These are phyloP conservation scores for Hypoxylon sp. DNA, from an alignment of 2,329 filamentous ascomycete species.

Conservation along the genomic window DNA sequence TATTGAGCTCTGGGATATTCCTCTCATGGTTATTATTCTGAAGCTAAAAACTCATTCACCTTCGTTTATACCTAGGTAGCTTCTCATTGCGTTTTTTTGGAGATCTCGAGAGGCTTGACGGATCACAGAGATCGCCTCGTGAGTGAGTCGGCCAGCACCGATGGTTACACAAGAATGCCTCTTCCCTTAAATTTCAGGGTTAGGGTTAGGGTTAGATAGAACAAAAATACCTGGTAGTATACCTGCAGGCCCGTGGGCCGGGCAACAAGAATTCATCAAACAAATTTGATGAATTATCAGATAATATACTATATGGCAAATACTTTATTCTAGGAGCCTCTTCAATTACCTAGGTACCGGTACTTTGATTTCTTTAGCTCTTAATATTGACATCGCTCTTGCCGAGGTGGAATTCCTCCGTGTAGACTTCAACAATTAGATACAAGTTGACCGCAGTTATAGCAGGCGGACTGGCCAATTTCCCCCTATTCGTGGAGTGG, in stretches of 20 bases:
- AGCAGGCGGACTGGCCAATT: constrained; percentile 17
- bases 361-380: too few relatives aligned
- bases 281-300: neutral
- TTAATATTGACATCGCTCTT: too few relatives aligned
- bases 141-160: too few relatives aligned
- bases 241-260: too few relatives aligned
- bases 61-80: neutral
- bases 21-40: neutral
- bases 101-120: neutral
- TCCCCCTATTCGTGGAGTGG: constrained; percentile 20
- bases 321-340: too few relatives aligned
- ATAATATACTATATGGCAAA: constrained; percentile 23
- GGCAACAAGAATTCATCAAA: too few relatives aligned
- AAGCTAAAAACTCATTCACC: neutral
- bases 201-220: neutral
- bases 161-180: too few relatives aligned
- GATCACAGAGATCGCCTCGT: neutral
- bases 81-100: neutral
- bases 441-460: too few relatives aligned
- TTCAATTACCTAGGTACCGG: too few relatives aligned
- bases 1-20: neutral
- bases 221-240: too few relatives aligned
- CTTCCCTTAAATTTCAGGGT: neutral
- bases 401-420: too few relatives aligned
- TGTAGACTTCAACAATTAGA: too few relatives aligned